These are phyloP conservation scores for Pelomyxa schiedti DNA, from an alignment of 78 protist genomes.

Conservation along the genomic window DNA sequence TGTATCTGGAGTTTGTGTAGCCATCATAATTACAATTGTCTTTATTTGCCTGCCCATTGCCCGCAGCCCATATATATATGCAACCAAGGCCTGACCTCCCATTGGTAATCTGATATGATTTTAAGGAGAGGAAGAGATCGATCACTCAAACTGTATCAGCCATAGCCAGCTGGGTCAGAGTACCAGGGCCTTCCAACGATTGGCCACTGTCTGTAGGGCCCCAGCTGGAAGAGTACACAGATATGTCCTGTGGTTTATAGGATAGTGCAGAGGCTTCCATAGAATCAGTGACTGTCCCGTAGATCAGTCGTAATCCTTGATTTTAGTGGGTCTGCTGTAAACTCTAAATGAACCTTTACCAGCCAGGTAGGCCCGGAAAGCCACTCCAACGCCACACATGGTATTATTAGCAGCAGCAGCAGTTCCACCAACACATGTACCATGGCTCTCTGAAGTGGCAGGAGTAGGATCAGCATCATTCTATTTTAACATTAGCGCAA, in stretches of 20 bases:
- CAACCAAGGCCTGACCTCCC: conserved; percentile 8
- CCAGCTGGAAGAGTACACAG: conserved; percentile 13
- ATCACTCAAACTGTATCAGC: background rate
- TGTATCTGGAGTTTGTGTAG: conserved; percentile 9
- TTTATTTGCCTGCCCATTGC: background rate
- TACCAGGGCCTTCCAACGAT: conserved; percentile 1
- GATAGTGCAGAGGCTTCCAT: conserved; percentile 3
- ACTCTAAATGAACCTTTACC: background rate
- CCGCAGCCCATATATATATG: conserved; percentile 17
- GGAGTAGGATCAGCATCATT: too few species aligned
- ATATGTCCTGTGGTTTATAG: background rate
- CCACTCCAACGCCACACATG: conserved; percentile 10
- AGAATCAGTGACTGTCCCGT: background rate
- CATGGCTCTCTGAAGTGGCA: background rate
- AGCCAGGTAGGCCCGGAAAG: conserved; percentile 2
- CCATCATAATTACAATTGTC: conserved; percentile 31
- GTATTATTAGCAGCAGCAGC: conserved; percentile 3
- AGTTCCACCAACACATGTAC: conserved; percentile 1
- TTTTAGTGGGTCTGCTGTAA: too few species aligned
- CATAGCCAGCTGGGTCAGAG: conserved; percentile 2
- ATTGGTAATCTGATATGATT: background rate
- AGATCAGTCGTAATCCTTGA: conserved; percentile 5
- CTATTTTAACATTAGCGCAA: too few species aligned
- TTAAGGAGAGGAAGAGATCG: background rate
- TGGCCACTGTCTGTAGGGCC: conserved; percentile 16